Base-by-base conservation (phyloP, 2,329 filamentous ascomycete genomes). In the Xylariales sp. region DNA sequence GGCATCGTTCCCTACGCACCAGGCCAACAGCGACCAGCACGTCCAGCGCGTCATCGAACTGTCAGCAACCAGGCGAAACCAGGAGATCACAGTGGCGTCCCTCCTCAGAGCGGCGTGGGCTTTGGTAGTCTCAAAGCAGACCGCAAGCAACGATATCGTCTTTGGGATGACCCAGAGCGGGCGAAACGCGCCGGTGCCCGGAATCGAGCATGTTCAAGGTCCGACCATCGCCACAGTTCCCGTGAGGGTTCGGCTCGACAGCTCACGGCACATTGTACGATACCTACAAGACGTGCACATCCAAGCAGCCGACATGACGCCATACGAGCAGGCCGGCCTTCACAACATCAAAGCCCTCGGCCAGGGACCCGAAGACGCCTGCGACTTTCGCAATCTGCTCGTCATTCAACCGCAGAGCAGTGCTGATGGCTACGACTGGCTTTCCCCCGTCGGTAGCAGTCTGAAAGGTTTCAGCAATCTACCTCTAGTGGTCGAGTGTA, bases 131-230 rank as follows among this genome's bases (percentile, higher is more conserved):
- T 56, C 59, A 1, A 46, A 59, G 4, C 64, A 64, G 35, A 57
- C 64, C 29, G 58, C 57, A 5, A 52, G 58, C 12, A 39, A 53
- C 6, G 65, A 70, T 37, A 59, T 68, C 15, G 48, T 65, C 6
- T 69, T 70, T 39, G 68, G 68, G 3, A 61, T 62, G 46, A 67
- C 64, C 0, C 52, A 67, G 10, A 62, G 63, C 2, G 68, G 68
- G 10, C 59, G 68, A 22, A 44, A 46, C 11, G 46, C 48, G 2
- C 21, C 46, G 3, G 40, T 54, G 7, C 28, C 41, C 3, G 46
- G 44, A 3, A 47, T 55, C 20, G 44, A 52, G n/a, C 5, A 42
- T 7, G 50, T 55, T 4, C 25, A 31, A 8, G 54, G 52, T 3
- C 51, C 53, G 8, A 54, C 66, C 50, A 68, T 69, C 40, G 63